These are phyloP conservation scores for Corylus americana DNA, from an alignment of 306 rosid genomes.

Conservation along the genomic window DNA sequence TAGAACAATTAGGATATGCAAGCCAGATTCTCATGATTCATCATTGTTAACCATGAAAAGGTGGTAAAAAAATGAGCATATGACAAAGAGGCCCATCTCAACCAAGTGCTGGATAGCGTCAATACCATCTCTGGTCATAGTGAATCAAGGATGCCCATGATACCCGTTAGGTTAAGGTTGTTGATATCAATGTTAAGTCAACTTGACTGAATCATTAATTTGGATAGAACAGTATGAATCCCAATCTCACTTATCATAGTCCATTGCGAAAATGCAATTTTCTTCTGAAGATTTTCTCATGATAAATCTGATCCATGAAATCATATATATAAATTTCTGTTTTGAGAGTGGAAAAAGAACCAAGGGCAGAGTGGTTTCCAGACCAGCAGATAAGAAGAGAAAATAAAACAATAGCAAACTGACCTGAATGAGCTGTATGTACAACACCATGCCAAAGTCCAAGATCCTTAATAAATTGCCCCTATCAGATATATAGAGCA, in stretches of 20 bases:
- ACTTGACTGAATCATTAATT: no score
- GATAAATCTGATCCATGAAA: neutral
- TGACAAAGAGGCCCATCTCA: neutral
- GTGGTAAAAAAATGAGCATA: neutral
- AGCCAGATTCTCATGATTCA: neutral
- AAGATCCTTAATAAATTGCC: constrained; percentile 33
- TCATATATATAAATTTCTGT: neutral
- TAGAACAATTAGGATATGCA: neutral
- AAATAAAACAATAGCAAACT: constrained; percentile 24
- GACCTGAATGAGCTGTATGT: constrained; percentile 49
- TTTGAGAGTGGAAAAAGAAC: no score
- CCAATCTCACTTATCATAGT: neutral
- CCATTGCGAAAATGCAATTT: neutral
- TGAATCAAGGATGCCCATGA: neutral
- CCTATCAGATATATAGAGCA: constrained; percentile 18
- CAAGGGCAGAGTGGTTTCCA: no score
- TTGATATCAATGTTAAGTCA: no score
- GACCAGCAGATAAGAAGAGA: no score
- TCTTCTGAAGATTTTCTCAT: neutral
- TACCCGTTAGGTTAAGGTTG: no score
- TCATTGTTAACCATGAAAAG: neutral
- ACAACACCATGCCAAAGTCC: constrained; percentile 9
- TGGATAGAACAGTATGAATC: neutral
- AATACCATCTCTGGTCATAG: neutral
- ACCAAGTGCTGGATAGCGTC: neutral